A percentile compares a stretch with the other conserved stretches of the same genome.
Conservation (phyloP, 2,329 filamentous ascomycete species). For the Botrytis squamosa region DNA sequence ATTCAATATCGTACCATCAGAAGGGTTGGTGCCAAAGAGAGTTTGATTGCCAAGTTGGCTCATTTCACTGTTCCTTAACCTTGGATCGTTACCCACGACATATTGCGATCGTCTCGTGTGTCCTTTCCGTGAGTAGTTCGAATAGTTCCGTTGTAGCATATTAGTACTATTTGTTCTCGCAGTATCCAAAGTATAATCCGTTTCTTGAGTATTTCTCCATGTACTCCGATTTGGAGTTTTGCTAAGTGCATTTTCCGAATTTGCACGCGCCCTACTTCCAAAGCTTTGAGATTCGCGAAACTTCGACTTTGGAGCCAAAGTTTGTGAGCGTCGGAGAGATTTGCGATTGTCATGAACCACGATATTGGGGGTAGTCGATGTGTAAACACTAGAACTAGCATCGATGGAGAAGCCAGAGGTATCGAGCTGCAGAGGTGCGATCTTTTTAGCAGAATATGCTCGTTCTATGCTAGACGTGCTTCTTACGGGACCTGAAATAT, state of each 20-base stretch:
- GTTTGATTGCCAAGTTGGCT: slow-evolving; percentile 11
- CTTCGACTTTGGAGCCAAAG: slow-evolving; percentile 21
- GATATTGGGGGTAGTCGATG: slow-evolving; percentile 10
- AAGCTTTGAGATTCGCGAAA: slow-evolving; percentile 23
- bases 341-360: slow-evolving; percentile 5
- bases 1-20: slow-evolving; percentile 27
- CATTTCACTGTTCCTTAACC: slow-evolving; percentile 24
- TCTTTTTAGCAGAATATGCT: slow-evolving; percentile 24
- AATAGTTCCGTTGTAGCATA: slow-evolving; percentile 32
- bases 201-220: slow-evolving; percentile 35
- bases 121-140: slow-evolving; percentile 36
- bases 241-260: slow-evolving; percentile 34
- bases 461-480: slow-evolving; percentile 25
- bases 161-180: slow-evolving; percentile 30
- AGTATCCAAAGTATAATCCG: slow-evolving; percentile 24
- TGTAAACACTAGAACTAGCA: slow-evolving; percentile 15
- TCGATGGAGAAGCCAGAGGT: slow-evolving; percentile 30
- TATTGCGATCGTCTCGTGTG: slow-evolving; percentile 30
- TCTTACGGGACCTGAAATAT: slow-evolving; percentile 32
- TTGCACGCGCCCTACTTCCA: slow-evolving; percentile 26
- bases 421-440: slow-evolving; percentile 29
- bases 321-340: slow-evolving; percentile 19
- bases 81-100: slow-evolving; percentile 21
- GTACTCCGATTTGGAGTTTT: slow-evolving; percentile 25
- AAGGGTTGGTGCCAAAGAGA: slow-evolving; percentile 9